Base-by-base conservation (phyloP, 2,329 filamentous ascomycete species). In the Arthrobotrys megalospora region DNA sequence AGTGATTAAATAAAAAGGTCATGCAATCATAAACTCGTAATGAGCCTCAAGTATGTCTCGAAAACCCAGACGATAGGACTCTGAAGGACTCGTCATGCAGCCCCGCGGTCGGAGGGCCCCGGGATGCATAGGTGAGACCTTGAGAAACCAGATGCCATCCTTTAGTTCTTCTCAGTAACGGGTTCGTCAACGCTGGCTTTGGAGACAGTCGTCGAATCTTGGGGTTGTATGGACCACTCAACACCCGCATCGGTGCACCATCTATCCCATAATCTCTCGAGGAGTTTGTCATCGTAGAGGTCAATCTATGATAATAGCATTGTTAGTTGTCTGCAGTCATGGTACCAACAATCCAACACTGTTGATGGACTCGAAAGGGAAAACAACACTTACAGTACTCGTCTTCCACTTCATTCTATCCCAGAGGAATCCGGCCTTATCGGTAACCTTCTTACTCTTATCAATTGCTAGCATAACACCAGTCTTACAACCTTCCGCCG, bases 341-440 rank as follows among this genome's bases (percentile, higher is more conserved):
- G 24, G 34, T 8, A 36, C 19, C 19, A 52, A 32, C 16, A 43
- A 47, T 43, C 32, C 32, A 53, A 48, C 38, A 32, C 28, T 34
- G 11, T 3, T 14, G 5, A 16, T 41, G 12, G 1, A n/a, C n/a
- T 45, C 8, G 14, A 43, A 38, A 36, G 41, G 12, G 16, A 43
- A 60, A 60, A 60, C 55, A 60, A 67, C 34, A 77, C 75, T 67
- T 78, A 78, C 75, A 67, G 52, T 43, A 41, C 58, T 65, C 1
- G 62, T 64, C 14, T 24, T 67, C 24, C 62, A 38, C 45, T 78
- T 78, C 75, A 78, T 78, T 41, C 75, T 50, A 24, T 78, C 75
- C 43, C 45, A 78, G 2, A 71, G 32, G 11, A 11, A 32, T 11
- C 75, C 75, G 19, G 52, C 67, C n/a, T 62, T 72, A 12, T 64